phyloP scores from a whole-genome alignment of 768 basidiomycete species.

The Termitomyces sp. region DNA sequence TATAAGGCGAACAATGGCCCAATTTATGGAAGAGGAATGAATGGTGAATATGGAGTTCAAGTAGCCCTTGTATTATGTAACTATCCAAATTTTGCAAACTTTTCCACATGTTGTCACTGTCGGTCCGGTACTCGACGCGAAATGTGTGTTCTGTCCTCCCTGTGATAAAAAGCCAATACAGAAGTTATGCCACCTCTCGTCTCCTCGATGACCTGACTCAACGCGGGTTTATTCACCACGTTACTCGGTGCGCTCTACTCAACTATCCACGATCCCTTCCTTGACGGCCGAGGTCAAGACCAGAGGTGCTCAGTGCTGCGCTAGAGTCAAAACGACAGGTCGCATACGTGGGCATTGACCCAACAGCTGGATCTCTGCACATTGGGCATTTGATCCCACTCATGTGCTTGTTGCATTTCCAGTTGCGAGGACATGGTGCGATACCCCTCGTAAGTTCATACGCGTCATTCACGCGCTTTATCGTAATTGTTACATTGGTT shows the following conservation, averaged over 20 bases:
- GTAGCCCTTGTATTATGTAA: constrained; percentile 11
- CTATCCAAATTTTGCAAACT: neutral
- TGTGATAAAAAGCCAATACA: neutral
- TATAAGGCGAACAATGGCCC: constrained; percentile 34
- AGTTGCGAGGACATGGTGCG: constrained; percentile 72
- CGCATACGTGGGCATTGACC: constrained; percentile 89
- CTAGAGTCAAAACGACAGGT: constrained; percentile 37
- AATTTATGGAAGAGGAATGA: constrained; percentile 33
- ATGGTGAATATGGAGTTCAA: neutral
- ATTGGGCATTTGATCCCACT: constrained; percentile 92
- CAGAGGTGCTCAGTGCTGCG: constrained; percentile 31
- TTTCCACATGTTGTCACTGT: constrained; percentile 7
- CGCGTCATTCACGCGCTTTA: neutral
- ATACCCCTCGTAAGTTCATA: constrained; percentile 72
- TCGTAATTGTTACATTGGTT: neutral
- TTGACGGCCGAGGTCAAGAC: constrained; percentile 23
- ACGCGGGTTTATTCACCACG: constrained; percentile 43
- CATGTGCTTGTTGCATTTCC: constrained; percentile 84
- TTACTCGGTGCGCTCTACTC: constrained; percentile 29
- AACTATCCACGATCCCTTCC: neutral
- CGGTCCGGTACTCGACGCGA: constrained; percentile 5
- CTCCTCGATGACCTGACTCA: constrained; percentile 37
- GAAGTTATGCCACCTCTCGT: constrained; percentile 5
- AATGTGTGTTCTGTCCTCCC: neutral
- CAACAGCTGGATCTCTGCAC: constrained; percentile 85